Evolutionary conservation across 306 rosid species (phyloP).

Genomic region (Leucaena leucocephala): DNA sequence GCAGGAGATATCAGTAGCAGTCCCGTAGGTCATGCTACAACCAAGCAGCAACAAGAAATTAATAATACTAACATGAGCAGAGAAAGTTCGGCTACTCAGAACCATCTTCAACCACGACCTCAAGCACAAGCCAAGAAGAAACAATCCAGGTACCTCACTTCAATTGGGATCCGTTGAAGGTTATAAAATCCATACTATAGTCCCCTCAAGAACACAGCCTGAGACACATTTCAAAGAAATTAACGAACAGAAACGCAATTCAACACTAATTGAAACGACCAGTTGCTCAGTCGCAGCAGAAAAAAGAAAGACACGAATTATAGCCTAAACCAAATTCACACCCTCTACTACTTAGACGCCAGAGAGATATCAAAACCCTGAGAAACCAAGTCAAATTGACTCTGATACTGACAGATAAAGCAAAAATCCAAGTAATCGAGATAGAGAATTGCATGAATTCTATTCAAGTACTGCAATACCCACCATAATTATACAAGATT

Average conservation of each 20-base stretch:
- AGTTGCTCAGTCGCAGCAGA: not conserved
- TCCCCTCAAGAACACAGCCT: slow-evolving; percentile 40
- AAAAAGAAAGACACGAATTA: not conserved
- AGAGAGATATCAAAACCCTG: slow-evolving; percentile 24
- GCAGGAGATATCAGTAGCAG: not conserved
- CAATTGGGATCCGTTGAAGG: slow-evolving; percentile 27
- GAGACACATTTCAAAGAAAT: slow-evolving; percentile 18
- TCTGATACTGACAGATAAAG: not conserved
- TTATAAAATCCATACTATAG: slow-evolving; percentile 35
- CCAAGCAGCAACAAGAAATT: slow-evolving; percentile 11
- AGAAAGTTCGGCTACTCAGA: not conserved
- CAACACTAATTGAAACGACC: slow-evolving; percentile 23
- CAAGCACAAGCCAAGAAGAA: slow-evolving; percentile 28
- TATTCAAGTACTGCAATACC: slow-evolving; percentile 25
- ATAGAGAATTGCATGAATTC: not conserved
- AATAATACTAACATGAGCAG: not conserved
- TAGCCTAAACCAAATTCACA: slow-evolving; percentile 19
- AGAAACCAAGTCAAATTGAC: slow-evolving; percentile 27
- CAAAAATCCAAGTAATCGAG: not conserved
- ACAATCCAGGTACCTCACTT: slow-evolving; percentile 35
- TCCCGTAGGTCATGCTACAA: not conserved
- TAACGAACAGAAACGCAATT: not conserved
- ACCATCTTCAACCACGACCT: slow-evolving; percentile 28
- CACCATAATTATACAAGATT: slow-evolving; percentile 25
- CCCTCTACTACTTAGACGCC: not conserved